These are phyloP conservation scores for Coleophoma cylindrospora DNA, from an alignment of 2,329 filamentous ascomycete genomes.

Conservation along the genomic window DNA sequence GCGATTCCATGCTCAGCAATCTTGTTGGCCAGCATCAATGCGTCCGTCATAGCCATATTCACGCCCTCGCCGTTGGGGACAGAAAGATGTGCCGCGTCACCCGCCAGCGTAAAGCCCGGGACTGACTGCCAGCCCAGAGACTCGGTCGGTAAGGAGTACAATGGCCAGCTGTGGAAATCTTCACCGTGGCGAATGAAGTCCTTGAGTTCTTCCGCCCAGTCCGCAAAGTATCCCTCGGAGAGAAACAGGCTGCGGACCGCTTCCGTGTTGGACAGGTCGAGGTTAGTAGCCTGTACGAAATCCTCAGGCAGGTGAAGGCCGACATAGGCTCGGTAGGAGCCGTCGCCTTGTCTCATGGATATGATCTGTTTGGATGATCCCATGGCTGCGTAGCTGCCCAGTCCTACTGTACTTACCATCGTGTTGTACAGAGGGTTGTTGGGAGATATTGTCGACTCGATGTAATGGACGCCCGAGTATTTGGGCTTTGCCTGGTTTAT, in stretches of 20 bases:
- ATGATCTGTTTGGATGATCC: conserved; percentile 15
- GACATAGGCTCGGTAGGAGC: no score
- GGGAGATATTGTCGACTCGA: conserved; percentile 19
- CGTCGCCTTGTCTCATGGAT: no score
- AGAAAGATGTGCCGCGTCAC: conserved; percentile 41
- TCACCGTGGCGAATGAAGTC: conserved; percentile 20
- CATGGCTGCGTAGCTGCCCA: conserved; percentile 17
- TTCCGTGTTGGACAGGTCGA: conserved; percentile 15
- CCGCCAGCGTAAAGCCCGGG: conserved; percentile 37
- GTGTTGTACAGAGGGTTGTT: conserved; percentile 16
- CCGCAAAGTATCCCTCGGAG: conserved; percentile 14
- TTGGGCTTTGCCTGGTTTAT: conserved; percentile 21
- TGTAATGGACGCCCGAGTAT: conserved; percentile 31
- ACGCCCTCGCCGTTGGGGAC: conserved; percentile 39
- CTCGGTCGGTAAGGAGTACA: conserved; percentile 13
- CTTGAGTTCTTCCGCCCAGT: conserved; percentile 19
- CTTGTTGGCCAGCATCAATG: conserved; percentile 33
- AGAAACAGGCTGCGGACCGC: conserved; percentile 7
- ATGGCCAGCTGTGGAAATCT: conserved; percentile 14
- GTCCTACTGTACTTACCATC: conserved; percentile 18
- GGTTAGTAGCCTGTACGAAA: conserved; percentile 19
- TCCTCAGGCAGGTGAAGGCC: conserved; percentile 5
- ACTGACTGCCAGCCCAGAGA: conserved; percentile 26
- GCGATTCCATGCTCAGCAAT: no score
- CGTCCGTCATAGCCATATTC: conserved; percentile 38